Conservation (phyloP, 2,329 filamentous ascomycete species). For the Fusarium irregulare region DNA sequence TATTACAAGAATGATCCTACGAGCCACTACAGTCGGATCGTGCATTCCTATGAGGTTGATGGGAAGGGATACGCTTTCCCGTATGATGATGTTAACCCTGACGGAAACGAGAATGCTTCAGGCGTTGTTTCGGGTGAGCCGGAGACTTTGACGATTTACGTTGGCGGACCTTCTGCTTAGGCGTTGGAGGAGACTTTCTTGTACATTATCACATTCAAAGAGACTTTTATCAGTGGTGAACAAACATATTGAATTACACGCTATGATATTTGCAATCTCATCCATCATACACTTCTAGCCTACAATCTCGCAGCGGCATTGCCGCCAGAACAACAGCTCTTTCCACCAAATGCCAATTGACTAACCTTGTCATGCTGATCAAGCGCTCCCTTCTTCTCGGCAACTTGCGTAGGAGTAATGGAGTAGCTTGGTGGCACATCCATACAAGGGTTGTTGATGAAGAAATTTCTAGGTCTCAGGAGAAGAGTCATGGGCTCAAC, state of each 20-base stretch:
- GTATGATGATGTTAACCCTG: slow-evolving; percentile 74
- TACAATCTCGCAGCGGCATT: slow-evolving; percentile 33
- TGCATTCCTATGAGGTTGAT: slow-evolving; percentile 70
- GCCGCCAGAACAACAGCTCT: slow-evolving; percentile 30
- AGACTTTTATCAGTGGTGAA: not conserved
- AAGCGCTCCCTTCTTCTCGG: slow-evolving; percentile 38
- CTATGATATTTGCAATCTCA: slow-evolving; percentile 10
- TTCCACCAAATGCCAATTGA: slow-evolving; percentile 43
- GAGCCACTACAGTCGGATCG: slow-evolving; percentile 68
- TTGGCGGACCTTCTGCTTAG: slow-evolving; percentile 35
- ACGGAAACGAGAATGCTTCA: slow-evolving; percentile 64
- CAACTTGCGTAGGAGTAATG: slow-evolving; percentile 47
- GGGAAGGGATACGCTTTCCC: slow-evolving; percentile 73
- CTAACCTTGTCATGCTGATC: slow-evolving; percentile 42
- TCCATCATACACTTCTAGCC: not conserved
- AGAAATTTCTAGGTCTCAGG: slow-evolving; percentile 84
- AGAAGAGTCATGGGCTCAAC: slow-evolving; percentile 86
- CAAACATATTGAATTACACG: not conserved
- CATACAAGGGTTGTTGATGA: slow-evolving; percentile 79
- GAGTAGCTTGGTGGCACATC: slow-evolving; percentile 74
- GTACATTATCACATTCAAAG: not conserved
- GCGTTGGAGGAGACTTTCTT: not conserved
- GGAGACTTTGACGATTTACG: slow-evolving; percentile 45
- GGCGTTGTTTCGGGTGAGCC: slow-evolving; percentile 48
- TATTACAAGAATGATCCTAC: slow-evolving; percentile 61